Evolutionary conservation across 177 flowering plant species (phyloP), one percentile per base, ranked within the genome.

Genomic region (Tripterygium wilfordii): DNA sequence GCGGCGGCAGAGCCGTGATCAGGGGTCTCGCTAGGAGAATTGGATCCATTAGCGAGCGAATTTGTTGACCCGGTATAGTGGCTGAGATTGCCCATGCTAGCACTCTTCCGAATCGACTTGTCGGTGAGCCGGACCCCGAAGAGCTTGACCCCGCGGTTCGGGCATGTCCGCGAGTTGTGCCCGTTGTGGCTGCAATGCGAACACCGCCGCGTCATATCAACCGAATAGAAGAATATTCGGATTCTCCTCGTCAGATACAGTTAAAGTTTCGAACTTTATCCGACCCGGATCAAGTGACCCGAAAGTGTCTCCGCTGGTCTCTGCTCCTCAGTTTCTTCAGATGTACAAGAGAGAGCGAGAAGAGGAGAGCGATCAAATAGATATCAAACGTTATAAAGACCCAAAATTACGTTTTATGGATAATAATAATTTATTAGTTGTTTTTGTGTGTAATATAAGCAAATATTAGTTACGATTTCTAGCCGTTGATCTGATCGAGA

Each of bases 171-270:
- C 3, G 90, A 86, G 63, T 89, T 89, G 61, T 88, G 97, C 29
- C 97, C 97, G 62, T 85, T 83, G 67, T 83, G 67, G 57, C 82
- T 75, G 70, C 95, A 88, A 69, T 86, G 95, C 35, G 95, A 88
- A 63, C 97, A 88, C 53, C 74, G 64, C 46, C 97, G 68, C 25
- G 97, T 83, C 97, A 88, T 66, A 12, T 26, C 27, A n/a, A n/a
- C n/a, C n/a, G n/a, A n/a, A n/a, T n/a, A 23, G 19, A n/a, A 20
- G 20, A n/a, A 10, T 13, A 27, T 16, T 32, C 29, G 39, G 24
- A 50, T 27, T n/a, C n/a, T n/a, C n/a, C n/a, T n/a, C n/a, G n/a
- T n/a, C n/a, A n/a, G n/a, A n/a, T n/a, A n/a, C n/a, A n/a, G n/a
- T n/a, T n/a, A n/a, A n/a, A n/a, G n/a, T n/a, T n/a, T n/a, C n/a